Evolutionary conservation across 805 yeast genomes (phyloP).

Genomic region (Yarrowia sp.): DNA sequence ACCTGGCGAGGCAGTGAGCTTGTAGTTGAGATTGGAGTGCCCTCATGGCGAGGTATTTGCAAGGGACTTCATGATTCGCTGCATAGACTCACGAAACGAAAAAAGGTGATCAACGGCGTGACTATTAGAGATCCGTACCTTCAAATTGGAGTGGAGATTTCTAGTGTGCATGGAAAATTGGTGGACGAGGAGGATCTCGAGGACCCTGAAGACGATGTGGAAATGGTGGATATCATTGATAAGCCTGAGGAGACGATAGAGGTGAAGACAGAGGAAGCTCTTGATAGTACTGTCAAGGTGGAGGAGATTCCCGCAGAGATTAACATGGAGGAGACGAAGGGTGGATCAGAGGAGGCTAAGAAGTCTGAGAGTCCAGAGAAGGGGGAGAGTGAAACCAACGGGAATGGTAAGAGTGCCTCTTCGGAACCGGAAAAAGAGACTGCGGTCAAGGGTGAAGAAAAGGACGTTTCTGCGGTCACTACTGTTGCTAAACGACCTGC

Average conservation of each 20-base stretch:
- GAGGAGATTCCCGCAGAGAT: slow-evolving; percentile 13
- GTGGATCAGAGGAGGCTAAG: not conserved
- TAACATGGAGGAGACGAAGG: not conserved
- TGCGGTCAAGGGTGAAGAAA: not conserved
- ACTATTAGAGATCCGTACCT: slow-evolving; percentile 28
- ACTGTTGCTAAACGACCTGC: not conserved
- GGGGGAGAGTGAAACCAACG: not conserved
- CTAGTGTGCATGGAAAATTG: slow-evolving; percentile 20
- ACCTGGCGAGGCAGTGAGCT: slow-evolving; percentile 33
- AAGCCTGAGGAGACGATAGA: not conserved
- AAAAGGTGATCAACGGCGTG: slow-evolving; percentile 28
- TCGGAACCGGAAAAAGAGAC: not conserved
- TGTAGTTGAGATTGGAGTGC: slow-evolving; percentile 24
- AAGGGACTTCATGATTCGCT: slow-evolving; percentile 26
- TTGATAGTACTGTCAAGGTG: slow-evolving; percentile 12
- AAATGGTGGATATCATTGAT: slow-evolving; percentile 10
- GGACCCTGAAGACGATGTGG: slow-evolving; percentile 20
- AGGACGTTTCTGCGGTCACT: not conserved
- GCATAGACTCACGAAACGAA: slow-evolving; percentile 3
- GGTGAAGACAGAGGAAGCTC: slow-evolving; percentile 11
- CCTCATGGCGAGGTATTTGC: slow-evolving; percentile 33
- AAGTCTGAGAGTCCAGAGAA: not conserved
- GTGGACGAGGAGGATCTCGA: slow-evolving; percentile 31
- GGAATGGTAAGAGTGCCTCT: not conserved
- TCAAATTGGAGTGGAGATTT: slow-evolving; percentile 30